A percentile compares a stretch with the other conserved stretches of the same genome.
phyloP scores from a whole-genome alignment of 257 asterid species.

The Capsicum chinense region DNA sequence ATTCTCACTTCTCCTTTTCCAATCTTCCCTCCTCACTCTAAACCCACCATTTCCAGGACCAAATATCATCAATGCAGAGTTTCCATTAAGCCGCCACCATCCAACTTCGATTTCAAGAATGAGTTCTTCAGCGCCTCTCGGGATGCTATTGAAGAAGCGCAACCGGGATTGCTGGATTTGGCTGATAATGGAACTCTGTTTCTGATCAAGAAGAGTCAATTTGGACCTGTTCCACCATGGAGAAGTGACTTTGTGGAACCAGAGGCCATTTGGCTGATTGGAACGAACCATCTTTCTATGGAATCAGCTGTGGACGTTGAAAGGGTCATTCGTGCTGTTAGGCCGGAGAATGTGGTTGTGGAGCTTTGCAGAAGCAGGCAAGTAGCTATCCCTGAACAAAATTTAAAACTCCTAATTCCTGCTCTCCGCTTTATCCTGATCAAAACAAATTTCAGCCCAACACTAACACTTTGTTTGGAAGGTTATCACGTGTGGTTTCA shows the following conservation, averaged over 20 bases:
- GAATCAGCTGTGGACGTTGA: constrained; percentile 66
- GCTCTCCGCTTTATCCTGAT: not conserved
- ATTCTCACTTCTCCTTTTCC: constrained; percentile 9
- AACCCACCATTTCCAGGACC: not conserved
- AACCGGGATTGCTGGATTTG: constrained; percentile 75
- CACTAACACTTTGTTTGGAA: no score
- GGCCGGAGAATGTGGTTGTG: constrained; percentile 84
- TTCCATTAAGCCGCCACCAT: constrained; percentile 64
- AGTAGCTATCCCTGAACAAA: constrained; percentile 35
- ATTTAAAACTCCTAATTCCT: no score
- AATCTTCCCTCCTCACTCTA: not conserved
- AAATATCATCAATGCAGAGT: constrained; percentile 31
- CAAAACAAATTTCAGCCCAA: no score
- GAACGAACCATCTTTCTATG: constrained; percentile 71
- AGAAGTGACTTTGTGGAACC: constrained; percentile 84
- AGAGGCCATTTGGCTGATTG: constrained; percentile 77
- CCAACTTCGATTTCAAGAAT: constrained; percentile 63
- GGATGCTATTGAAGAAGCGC: constrained; percentile 56
- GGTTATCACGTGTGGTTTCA: no score
- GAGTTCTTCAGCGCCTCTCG: constrained; percentile 56
- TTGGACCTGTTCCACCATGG: constrained; percentile 87
- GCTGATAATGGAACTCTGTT: constrained; percentile 71
- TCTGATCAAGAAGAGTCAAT: constrained; percentile 60
- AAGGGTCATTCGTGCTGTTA: constrained; percentile 70
- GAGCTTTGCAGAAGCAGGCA: constrained; percentile 98